A percentile compares a stretch with the other conserved stretches of the same genome.
Evolutionary conservation across 495 filamentous ascomycete species (phyloP).

Genomic region (Penicillium alfredii): DNA sequence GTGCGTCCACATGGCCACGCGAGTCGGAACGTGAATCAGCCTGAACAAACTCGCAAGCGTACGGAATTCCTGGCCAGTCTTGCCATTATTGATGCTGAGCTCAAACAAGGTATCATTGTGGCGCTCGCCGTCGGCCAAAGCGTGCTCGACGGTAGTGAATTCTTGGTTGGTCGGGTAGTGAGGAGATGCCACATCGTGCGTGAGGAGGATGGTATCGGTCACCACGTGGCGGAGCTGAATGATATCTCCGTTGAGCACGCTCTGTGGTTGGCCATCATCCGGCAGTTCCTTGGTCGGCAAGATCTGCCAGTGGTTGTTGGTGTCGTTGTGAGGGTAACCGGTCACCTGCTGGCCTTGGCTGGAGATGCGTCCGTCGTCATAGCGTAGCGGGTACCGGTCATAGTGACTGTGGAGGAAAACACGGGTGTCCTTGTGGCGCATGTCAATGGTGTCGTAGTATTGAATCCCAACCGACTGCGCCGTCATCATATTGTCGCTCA

Average conservation of each 20-base stretch:
- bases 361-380: constrained; percentile 95
- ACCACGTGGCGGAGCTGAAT: constrained; percentile 82
- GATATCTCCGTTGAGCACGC: constrained; percentile 78
- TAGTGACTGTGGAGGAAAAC: constrained; percentile 90
- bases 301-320: constrained; percentile 98
- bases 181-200: constrained; percentile 98
- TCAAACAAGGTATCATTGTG: constrained; percentile 92
- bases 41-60: constrained; percentile 90
- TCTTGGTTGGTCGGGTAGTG: constrained; percentile 98
- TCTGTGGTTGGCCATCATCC: constrained; percentile 48
- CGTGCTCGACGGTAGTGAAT: constrained; percentile 76
- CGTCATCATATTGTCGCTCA: constrained; percentile 89
- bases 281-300: constrained; percentile 55
- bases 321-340: constrained; percentile 95
- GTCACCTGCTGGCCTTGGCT: constrained; percentile 98
- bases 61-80: constrained; percentile 76
- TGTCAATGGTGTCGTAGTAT: constrained; percentile 82
- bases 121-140: constrained; percentile 69
- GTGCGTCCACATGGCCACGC: constrained; percentile 99
- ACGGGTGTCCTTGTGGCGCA: constrained; percentile 96
- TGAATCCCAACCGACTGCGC: constrained; percentile 77
- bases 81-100: constrained; percentile 81
- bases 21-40: constrained; percentile 83
- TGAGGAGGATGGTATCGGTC: constrained; percentile 80
- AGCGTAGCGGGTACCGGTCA: constrained; percentile 84